phyloP scores from a whole-genome alignment of 192 early-diverging fungal genomes.

The Mortierella antarctica region DNA sequence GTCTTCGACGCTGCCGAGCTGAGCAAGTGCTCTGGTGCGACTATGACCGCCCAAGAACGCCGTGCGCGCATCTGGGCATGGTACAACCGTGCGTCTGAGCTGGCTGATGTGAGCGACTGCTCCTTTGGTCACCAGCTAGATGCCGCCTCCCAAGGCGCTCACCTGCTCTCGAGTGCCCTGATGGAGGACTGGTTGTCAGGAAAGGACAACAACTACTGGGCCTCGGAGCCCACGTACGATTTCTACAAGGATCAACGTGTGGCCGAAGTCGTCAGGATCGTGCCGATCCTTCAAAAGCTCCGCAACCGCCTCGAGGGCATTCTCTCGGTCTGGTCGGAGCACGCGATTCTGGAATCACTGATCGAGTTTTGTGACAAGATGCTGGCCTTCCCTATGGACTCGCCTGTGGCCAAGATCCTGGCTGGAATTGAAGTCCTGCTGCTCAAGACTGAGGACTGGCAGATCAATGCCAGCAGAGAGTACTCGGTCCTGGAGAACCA shows the following conservation, averaged over 20 bases:
- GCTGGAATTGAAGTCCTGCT: conserved; percentile 90
- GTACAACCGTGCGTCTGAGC: conserved; percentile 58
- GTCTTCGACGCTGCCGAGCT: conserved; percentile 48
- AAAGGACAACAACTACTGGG: conserved; percentile 49
- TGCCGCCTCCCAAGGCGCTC: conserved; percentile 57
- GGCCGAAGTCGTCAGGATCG: conserved; percentile 74
- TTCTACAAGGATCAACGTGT: conserved; percentile 90
- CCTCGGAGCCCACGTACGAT: conserved; percentile 74
- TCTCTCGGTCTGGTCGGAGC: conserved; percentile 89
- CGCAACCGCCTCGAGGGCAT: conserved; percentile 70
- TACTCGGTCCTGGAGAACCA: conserved; percentile 79
- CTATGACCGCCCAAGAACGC: conserved; percentile 39
- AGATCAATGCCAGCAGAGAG: conserved; percentile 84
- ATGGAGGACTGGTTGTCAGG: conserved; percentile 60
- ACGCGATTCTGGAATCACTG: conserved; percentile 86
- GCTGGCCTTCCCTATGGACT: conserved; percentile 74
- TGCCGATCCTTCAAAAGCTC: conserved; percentile 70
- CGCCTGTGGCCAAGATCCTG: conserved; percentile 91
- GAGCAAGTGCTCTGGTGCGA: conserved; percentile 23
- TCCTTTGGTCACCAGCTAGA: conserved; percentile 61
- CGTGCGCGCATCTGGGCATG: conserved; percentile 49
- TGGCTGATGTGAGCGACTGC: conserved; percentile 55
- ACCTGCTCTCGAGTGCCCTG: conserved; percentile 64
- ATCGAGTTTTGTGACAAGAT: conserved; percentile 69
- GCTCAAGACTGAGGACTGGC: conserved; percentile 94